These are phyloP conservation scores for Fusarium temperatum DNA, from an alignment of 2,329 filamentous ascomycete species.

Conservation along the genomic window DNA sequence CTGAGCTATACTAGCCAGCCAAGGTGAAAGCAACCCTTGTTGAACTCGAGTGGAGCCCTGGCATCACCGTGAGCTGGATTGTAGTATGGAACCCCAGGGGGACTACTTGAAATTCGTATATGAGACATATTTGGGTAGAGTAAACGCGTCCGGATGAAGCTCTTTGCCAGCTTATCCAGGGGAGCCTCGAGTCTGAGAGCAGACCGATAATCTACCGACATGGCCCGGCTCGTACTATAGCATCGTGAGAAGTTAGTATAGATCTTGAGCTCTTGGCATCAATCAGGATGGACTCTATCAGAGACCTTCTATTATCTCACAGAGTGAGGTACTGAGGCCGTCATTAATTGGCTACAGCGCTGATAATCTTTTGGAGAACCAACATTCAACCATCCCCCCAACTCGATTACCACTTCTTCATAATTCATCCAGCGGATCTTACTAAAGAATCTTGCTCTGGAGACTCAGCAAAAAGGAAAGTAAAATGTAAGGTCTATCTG, in stretches of 20 bases:
- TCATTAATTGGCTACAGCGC: too few species aligned
- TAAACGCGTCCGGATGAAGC: rapidly evolving
- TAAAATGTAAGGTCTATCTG: too few species aligned
- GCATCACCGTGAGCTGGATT: not conserved
- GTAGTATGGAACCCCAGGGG: not conserved
- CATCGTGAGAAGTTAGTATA: not conserved
- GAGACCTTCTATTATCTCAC: too few species aligned
- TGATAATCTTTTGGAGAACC: too few species aligned
- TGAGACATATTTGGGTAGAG: rapidly evolving
- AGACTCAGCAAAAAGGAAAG: too few species aligned
- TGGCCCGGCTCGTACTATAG: not conserved
- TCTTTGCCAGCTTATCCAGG: rapidly evolving
- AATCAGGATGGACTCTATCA: not conserved
- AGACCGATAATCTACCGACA: not conserved
- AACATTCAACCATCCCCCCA: too few species aligned
- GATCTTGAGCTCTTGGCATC: not conserved
- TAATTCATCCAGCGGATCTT: too few species aligned
- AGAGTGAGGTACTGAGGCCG: too few species aligned
- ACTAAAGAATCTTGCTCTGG: too few species aligned
- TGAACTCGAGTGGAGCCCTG: not conserved
- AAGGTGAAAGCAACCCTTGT: not conserved
- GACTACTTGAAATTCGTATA: too few species aligned
- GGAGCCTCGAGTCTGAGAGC: not conserved
- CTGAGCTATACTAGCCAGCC: rapidly evolving
- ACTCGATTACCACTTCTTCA: too few species aligned